phyloP scores from a whole-genome alignment of 225 moss, liverwort and hornwort genomes.

The Marchantia paleacea region DNA sequence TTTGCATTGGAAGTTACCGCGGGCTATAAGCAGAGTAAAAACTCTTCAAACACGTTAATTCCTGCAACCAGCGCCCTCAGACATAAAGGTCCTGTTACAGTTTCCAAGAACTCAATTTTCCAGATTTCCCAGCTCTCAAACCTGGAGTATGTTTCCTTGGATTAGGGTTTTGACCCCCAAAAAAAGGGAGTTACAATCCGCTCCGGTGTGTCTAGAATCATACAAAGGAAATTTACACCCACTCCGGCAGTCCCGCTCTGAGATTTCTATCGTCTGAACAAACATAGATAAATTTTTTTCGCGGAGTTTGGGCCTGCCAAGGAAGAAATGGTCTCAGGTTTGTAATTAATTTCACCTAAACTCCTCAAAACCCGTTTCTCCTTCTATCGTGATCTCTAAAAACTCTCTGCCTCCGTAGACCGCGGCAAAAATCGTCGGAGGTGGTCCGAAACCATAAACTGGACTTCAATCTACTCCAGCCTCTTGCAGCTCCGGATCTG shows the following conservation, averaged over 20 bases:
- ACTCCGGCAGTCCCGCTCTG: neutral
- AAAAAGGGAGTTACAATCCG: no score
- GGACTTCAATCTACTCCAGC: neutral
- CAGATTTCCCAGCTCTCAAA: neutral
- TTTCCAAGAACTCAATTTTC: neutral
- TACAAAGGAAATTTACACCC: neutral
- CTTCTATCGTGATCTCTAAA: neutral
- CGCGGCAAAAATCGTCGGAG: neutral
- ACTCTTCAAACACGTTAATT: neutral
- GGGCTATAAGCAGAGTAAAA: neutral
- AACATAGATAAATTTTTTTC: neutral
- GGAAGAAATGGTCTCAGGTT: neutral
- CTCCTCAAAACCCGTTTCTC: neutral
- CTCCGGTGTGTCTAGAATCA: neutral
- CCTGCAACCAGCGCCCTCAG: neutral
- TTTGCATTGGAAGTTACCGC: neutral
- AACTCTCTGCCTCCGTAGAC: neutral
- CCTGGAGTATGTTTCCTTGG: neutral
- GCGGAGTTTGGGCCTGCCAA: no score
- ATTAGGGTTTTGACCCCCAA: neutral
- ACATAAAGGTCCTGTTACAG: neutral
- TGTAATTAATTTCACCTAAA: neutral
- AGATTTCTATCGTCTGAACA: neutral
- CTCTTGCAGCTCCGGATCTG: neutral
- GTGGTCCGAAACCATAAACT: no score